Base-by-base conservation (phyloP, 2,329 filamentous ascomycete genomes). In the Raffaelea arxii region DNA sequence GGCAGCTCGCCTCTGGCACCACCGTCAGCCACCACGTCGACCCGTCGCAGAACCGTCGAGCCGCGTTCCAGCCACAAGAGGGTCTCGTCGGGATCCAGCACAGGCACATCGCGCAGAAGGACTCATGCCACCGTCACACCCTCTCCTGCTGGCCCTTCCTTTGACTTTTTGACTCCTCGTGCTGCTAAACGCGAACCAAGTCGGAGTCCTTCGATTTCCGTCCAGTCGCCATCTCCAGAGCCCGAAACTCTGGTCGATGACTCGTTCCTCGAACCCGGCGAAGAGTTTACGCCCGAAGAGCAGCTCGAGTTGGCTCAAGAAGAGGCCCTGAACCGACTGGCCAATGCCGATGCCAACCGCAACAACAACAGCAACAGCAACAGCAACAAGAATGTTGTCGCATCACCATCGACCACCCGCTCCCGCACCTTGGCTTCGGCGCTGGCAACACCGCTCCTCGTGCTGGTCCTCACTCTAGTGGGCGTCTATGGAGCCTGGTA, bases 221-320 rank as follows among this genome's bases (percentile, higher is more conserved):
- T 32, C 19, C 18, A 39, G n/a, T 18, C 36, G 22, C 25, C 36
- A 18, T 25, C 35, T 9, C 38, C 46, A n/a, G 42, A 27, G 25
- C 18, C 41, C 4, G 37, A n/a, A n/a, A n/a, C n/a, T n/a, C n/a
- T n/a, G n/a, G n/a, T n/a, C n/a, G n/a, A n/a, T n/a, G n/a, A n/a
- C n/a, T n/a, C 32, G 6, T 36, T 38, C 12, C 61, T 86, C 6
- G 82, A 89, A 50, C 72, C 82, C 0, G 86, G 86, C 4, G 92
- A 97, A 62, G 92, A 98, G 58, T 98, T 97, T 54, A 95, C 90
- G 1, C 86, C 90, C 0, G 88, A 96, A 52, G 91, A 87, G 59
- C 85, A 90, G 63, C 69, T 94, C 12, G 88, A 89, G 53, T 68
- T 95, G 40, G 77, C 82, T n/a, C 74, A 75, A 44, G 84, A 90